Conservation (phyloP, 2,329 filamentous ascomycete species). For the Teratosphaeria zuluensis region DNA sequence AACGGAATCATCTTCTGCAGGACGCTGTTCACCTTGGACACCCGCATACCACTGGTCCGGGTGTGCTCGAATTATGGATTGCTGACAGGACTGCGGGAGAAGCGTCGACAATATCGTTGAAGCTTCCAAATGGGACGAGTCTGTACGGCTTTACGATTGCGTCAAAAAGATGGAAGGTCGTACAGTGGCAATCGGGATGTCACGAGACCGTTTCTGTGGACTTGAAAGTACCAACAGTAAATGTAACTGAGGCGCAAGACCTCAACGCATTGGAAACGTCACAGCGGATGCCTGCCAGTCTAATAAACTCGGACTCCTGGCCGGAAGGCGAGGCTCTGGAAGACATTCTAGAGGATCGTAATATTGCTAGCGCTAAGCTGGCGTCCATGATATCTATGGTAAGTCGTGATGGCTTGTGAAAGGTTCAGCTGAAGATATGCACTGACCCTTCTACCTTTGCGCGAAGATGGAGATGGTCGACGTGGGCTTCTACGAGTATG, state of each 20-base stretch:
- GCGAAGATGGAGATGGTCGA: slow-evolving; percentile 12
- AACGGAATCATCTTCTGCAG: neutral
- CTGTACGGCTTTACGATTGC: neutral
- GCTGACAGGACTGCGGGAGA: neutral
- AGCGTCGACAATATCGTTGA: neutral
- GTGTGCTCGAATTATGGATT: neutral
- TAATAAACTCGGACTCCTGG: neutral
- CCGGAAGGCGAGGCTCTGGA: neutral
- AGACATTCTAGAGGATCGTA: slow-evolving; percentile 2
- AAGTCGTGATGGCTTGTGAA: neutral
- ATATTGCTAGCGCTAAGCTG: slow-evolving; percentile 7
- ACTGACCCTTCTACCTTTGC: too few species aligned
- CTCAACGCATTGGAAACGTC: neutral
- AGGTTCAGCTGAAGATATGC: too few species aligned
- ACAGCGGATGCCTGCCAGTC: neutral
- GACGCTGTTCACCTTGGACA: neutral
- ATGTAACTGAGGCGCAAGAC: neutral
- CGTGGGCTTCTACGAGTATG: slow-evolving; percentile 15
- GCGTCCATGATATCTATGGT: slow-evolving; percentile 6
- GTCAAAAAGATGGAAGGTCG: neutral
- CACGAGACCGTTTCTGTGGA: neutral
- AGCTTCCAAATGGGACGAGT: neutral
- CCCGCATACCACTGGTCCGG: neutral
- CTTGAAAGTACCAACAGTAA: neutral
- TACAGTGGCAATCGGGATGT: neutral